Evolutionary conservation across 805 yeast species (phyloP), one percentile per base, ranked within the genome.

Genomic region (Grigorovia jiainica): DNA sequence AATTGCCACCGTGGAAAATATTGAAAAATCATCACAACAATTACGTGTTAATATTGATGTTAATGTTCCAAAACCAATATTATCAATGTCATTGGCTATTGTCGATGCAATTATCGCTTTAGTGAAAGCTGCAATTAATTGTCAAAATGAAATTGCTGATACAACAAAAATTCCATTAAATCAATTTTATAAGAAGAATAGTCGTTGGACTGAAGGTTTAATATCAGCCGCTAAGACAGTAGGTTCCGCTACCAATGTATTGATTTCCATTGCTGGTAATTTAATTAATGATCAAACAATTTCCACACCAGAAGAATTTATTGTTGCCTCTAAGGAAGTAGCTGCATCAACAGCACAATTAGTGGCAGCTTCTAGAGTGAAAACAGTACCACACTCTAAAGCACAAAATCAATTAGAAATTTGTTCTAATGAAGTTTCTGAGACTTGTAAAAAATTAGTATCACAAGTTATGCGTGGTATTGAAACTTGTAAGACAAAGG

Each of bases 201-300:
- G 79, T 61, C 73, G 90, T 53, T 87, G 96, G 96, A 85, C 95
- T 0, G 95, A 87, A 63, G 96, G 96, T 18, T 76, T 87, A 43
- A 79, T 87, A 24, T 82, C 94, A 45, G 95, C 95, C 15, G 86
- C 95, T 1, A 80, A 82, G 52, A 79, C 90, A 1, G 92, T 87
- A 32, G 95, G 94, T 2, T 75, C 76, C 2, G 76, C 95, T 1
- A 87, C 96, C 2, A 82, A 79, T 53, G 67, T 81, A n/a, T 70
- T 87, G 48, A 87, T 87, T 45, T 75, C 75, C 45, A 82, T 86
- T n/a, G 94, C 95, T 0, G 92, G 86, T 63, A 92, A 94, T 16
- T 86, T 85, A 15, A 65, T 87, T 32, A 71, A 72, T 1, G 59
- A 61, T n/a, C 79, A 79, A 49, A 34, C 19, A 9, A 27, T 25